Base-by-base conservation (phyloP, 225 moss, liverwort and hornwort species). In the Physcomitrium patens region DNA sequence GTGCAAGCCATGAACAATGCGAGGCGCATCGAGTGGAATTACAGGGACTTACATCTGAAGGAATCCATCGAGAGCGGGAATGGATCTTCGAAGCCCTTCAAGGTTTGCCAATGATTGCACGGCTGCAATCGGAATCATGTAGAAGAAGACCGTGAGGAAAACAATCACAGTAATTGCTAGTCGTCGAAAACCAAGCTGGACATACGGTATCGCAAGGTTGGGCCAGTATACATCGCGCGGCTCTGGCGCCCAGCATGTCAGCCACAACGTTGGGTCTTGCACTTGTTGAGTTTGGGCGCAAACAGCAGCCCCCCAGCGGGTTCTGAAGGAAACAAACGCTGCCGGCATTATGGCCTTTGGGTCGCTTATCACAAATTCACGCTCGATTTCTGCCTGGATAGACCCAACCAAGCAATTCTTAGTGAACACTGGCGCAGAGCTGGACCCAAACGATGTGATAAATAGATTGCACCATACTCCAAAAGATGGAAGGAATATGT, bases 41-140 rank as follows among this genome's bases (percentile, higher is more conserved):
- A n/a, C n/a, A n/a, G n/a, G 10, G 31, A 78, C 87, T 82, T 37
- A 82, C 87, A 79, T 82, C 17, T 63, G 45, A 12, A 87, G 82
- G 75, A 87, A 61, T 71, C 80, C 84, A 75, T 85, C 72, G 20
- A 85, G 85, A 59, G 75, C 77, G 61, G 87, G 84, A 26, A 61
- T 41, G 10, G 84, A 82, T 79, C 84, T 77, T 75, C 72, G 74
- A 79, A 72, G 76, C 41, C 84, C 87, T 91, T 95, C 90, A 55
- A 97, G 82, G 83, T 94, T 97, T 42, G 96, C 92, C 76, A 94
- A 63, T 11, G 91, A 94, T 60, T 94, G 96, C 67, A 92, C 92
- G 65, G 78, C 86, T 8, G 91, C 65, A 52, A 97, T 78, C 5
- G 96, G 96, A 70, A 97, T 79, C 79, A 97, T 73, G 82, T 83